Evolutionary conservation across 495 filamentous ascomycete species (phyloP).

Genomic region (Aspergillus saccharolyticus): DNA sequence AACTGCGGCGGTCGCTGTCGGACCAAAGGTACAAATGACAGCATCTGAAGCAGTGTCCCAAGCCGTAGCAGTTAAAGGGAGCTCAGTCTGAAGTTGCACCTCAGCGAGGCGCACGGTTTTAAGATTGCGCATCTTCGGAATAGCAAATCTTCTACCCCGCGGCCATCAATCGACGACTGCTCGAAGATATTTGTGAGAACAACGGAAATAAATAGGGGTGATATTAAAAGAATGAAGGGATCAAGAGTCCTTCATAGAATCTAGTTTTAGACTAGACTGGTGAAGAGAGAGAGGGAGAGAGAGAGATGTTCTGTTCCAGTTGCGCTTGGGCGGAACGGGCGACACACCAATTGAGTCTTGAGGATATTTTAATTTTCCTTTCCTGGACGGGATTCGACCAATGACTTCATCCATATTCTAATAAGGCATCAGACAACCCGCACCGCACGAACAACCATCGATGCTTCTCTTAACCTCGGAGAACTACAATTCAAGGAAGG

Average conservation of each 20-base stretch:
- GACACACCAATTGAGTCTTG: too few relatives aligned
- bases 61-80: constrained; percentile 62
- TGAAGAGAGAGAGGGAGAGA: constrained; percentile 2
- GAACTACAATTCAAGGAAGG: constrained; percentile 16
- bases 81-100: constrained; percentile 49
- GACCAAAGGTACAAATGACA: constrained; percentile 70
- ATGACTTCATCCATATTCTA: constrained; percentile 50
- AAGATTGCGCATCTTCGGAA: constrained; percentile 67
- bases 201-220: constrained; percentile 11
- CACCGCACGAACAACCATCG: constrained; percentile 7
- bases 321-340: background rate
- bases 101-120: constrained; percentile 62
- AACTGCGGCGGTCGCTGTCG: constrained; percentile 52
- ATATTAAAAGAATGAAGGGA: constrained; percentile 8
- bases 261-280: background rate
- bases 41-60: constrained; percentile 73
- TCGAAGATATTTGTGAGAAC: constrained; percentile 1
- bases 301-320: constrained; percentile 4
- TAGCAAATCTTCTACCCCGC: constrained; percentile 35
- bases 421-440: constrained; percentile 16
- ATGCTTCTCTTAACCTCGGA: background rate
- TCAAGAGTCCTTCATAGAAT: constrained; percentile 5
- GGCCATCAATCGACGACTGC: constrained; percentile 30
- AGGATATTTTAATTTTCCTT: constrained; percentile 37
- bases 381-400: constrained; percentile 33